Evolutionary conservation across 768 basidiomycete genomes (phyloP).

Genomic region (Hypholoma sublateritium): DNA sequence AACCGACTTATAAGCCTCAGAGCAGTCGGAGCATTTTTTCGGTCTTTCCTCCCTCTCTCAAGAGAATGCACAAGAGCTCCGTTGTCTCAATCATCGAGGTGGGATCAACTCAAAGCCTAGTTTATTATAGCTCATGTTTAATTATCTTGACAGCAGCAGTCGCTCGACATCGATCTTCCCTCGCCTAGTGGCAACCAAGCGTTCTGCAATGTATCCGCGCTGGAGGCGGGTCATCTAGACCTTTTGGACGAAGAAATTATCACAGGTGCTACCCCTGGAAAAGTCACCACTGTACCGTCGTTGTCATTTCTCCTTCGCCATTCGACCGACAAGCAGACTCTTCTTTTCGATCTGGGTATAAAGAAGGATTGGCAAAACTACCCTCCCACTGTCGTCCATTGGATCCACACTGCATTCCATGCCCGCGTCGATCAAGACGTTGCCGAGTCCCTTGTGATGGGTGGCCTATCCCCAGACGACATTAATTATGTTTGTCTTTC

Average conservation of each 20-base stretch:
- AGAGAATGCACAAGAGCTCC: neutral
- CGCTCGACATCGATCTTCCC: slow-evolving; percentile 29
- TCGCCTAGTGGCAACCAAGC: slow-evolving; percentile 41
- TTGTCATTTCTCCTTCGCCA: slow-evolving; percentile 56
- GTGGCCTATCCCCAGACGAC: slow-evolving; percentile 42
- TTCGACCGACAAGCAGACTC: slow-evolving; percentile 33
- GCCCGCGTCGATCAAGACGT: slow-evolving; percentile 37
- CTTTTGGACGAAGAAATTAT: slow-evolving; percentile 38
- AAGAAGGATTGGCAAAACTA: slow-evolving; percentile 45
- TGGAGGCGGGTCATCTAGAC: slow-evolving; percentile 48
- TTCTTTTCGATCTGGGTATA: slow-evolving; percentile 59
- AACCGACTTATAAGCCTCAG: neutral
- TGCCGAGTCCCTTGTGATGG: slow-evolving; percentile 46
- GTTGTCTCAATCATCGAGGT: neutral
- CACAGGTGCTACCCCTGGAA: slow-evolving; percentile 29
- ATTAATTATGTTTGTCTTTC: slow-evolving; percentile 47
- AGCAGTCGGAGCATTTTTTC: neutral
- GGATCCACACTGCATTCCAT: slow-evolving; percentile 23
- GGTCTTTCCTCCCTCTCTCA: neutral
- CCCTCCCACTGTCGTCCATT: slow-evolving; percentile 31
- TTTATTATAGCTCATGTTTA: neutral
- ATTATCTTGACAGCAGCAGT: neutral
- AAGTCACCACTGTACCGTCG: slow-evolving; percentile 35
- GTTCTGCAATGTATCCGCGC: slow-evolving; percentile 53
- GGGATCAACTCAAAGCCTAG: neutral